Evolutionary conservation across 352 stramenopile species (phyloP), one percentile per base, ranked within the genome.

Genomic region (Globisporangium carolinianum): DNA sequence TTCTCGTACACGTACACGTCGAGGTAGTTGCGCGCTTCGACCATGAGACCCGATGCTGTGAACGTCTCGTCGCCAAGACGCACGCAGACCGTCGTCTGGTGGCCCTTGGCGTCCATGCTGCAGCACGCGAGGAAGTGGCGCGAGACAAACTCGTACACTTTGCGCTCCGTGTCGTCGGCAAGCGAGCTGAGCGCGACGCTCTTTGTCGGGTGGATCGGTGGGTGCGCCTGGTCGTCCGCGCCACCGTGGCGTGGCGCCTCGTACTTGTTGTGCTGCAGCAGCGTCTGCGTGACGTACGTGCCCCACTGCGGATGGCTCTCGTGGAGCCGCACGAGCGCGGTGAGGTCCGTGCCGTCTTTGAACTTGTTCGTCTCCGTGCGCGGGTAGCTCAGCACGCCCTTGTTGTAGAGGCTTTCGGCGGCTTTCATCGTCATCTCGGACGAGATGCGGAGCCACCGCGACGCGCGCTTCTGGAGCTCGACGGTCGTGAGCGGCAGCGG

Each of bases 301-400:
- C 87, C 85, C 89, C 86, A 97, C 45, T 75, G 67, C 5, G 70
- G 61, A 50, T 94, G 75, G 18, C 63, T 73, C 53, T 83, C 72
- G 45, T 98, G 91, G 32, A 91, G 60, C 7, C 63, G 57, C 0
- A 98, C 49, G 10, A 97, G 76, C 0, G 47, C 71, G 52, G 79
- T 75, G n/a, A 98, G 68, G 63, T 98, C 91, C 6, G 89, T 96
- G 41, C 86, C 83, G 62, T 91, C 83, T 62, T 97, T 95, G 73
- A 99, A 99, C 53, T 91, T 94, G 76, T 99, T 98, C 10, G 97
- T 99, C 73, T 99, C 98, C 3, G 98, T 99, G 60, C 98, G 87
- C 10, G 98, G 98, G 66, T 99, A 99, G 60, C 87, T 98, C 60
- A 99, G 91, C 32, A 97, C 93, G 24, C 97, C 98, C 63, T 98